A percentile compares a stretch with the other conserved stretches of the same genome.
Conservation (phyloP, 164 flowering plant genomes). For the Magnolia sinica region DNA sequence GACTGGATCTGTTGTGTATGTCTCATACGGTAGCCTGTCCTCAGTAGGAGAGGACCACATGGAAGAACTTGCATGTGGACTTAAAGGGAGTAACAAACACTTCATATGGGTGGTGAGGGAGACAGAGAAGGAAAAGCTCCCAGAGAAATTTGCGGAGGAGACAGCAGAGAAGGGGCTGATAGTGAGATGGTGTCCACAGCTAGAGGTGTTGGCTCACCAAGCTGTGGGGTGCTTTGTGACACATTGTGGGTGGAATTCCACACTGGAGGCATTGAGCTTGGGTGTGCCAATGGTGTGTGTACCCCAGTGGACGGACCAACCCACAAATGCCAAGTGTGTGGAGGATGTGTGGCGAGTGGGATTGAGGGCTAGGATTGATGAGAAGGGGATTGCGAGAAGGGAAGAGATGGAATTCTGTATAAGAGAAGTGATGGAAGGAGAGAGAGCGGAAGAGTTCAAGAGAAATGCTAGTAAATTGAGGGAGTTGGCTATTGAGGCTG, state of each 20-base stretch:
- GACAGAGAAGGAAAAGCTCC: constrained; percentile 18
- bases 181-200: constrained; percentile 30
- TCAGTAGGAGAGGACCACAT: constrained; percentile 12
- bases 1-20: constrained; percentile 18
- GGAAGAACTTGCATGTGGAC: constrained; percentile 25
- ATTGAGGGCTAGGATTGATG: constrained; percentile 13
- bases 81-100: constrained; percentile 7
- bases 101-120: constrained; percentile 30
- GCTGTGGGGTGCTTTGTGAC: no score
- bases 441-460: constrained; percentile 10
- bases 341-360: constrained; percentile 24
- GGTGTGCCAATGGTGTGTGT: no score
- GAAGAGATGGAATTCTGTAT: constrained; percentile 15
- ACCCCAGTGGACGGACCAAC: no score
- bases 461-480: constrained; percentile 16
- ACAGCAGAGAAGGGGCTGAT: constrained; percentile 22
- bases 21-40: constrained; percentile 22
- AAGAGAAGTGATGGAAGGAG: constrained; percentile 21
- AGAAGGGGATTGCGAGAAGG: constrained; percentile 13
- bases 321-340: no score
- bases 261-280: no score
- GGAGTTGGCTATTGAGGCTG: constrained; percentile 16
- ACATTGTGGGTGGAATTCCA: no score
- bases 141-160: constrained; percentile 16
- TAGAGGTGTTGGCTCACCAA: constrained; percentile 23